Evolutionary conservation across 2,329 filamentous ascomycete species (phyloP).

Genomic region (Bipolaris cookei): DNA sequence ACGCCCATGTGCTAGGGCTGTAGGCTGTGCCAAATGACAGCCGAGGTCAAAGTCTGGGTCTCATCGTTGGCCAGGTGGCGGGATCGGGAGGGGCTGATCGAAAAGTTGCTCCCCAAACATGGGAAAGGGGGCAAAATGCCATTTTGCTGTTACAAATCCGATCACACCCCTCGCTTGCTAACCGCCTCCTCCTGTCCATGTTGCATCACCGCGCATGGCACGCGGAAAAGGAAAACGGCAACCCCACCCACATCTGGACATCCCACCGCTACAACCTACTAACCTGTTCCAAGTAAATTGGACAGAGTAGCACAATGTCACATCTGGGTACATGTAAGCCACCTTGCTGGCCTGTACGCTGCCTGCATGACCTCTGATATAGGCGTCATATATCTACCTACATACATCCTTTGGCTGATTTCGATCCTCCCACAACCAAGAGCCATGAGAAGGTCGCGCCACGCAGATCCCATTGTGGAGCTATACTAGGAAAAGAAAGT

Average conservation of each 20-base stretch:
- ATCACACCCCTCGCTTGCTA: background rate
- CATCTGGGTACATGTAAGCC: too few relatives aligned
- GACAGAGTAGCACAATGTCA: background rate
- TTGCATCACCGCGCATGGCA: constrained; percentile 9
- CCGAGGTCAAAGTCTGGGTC: background rate
- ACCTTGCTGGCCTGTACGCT: too few relatives aligned
- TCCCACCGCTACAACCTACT: too few relatives aligned
- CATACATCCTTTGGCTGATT: too few relatives aligned
- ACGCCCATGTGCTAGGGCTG: background rate
- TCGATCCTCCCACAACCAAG: too few relatives aligned
- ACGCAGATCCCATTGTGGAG: too few relatives aligned
- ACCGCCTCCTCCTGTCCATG: background rate
- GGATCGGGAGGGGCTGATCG: constrained; percentile 4
- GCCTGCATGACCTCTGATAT: too few relatives aligned
- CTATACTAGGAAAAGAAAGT: too few relatives aligned
- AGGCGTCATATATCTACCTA: too few relatives aligned
- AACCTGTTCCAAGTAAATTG: background rate
- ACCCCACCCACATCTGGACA: background rate
- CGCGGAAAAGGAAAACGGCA: background rate
- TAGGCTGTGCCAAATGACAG: background rate
- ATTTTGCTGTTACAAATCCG: constrained; percentile 12
- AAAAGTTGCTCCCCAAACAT: background rate
- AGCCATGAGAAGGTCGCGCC: too few relatives aligned
- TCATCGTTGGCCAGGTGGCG: background rate
- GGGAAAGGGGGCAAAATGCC: constrained; percentile 10